A percentile compares a stretch with the other conserved stretches of the same genome.
These are phyloP conservation scores for Globisporangium heterothallicum DNA, from an alignment of 352 stramenopile species.

Conservation along the genomic window DNA sequence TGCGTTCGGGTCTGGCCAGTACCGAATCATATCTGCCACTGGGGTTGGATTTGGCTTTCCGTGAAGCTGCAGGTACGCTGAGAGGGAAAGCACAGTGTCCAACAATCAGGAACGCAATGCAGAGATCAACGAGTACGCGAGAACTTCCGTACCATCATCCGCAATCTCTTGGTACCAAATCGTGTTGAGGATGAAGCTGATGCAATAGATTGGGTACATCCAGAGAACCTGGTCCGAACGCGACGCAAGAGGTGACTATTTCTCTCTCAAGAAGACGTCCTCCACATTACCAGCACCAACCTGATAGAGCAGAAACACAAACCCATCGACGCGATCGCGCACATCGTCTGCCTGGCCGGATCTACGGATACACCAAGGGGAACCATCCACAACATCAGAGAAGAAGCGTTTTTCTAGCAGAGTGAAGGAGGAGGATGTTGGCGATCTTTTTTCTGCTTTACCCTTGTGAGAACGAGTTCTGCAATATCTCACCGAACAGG, in stretches of 20 bases:
- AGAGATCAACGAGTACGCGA: no score
- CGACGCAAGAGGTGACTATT: not conserved
- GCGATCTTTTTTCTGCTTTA: slow-evolving; percentile 11
- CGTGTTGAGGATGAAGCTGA: slow-evolving; percentile 89
- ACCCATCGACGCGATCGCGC: slow-evolving; percentile 70
- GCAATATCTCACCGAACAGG: slow-evolving; percentile 79
- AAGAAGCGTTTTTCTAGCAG: no score
- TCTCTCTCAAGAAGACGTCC: not conserved
- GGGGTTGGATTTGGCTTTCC: slow-evolving; percentile 70
- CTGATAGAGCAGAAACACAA: slow-evolving; percentile 86
- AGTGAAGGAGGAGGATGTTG: no score
- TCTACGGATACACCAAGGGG: slow-evolving; percentile 21
- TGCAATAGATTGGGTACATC: slow-evolving; percentile 91
- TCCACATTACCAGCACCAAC: slow-evolving; percentile 15
- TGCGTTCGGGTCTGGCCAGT: not conserved
- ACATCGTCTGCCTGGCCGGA: slow-evolving; percentile 59
- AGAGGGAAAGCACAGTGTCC: not conserved
- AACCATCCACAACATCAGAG: no score
- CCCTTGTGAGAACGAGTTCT: slow-evolving; percentile 61
- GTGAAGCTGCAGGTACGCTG: slow-evolving; percentile 78
- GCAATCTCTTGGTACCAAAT: slow-evolving; percentile 91
- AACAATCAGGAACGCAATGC: not conserved
- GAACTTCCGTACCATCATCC: slow-evolving; percentile 68
- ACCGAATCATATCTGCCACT: slow-evolving; percentile 87
- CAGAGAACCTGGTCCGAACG: slow-evolving; percentile 45